Evolutionary conservation across 2,329 filamentous ascomycete species (phyloP), one percentile per base, ranked within the genome.

Genomic region (Ramichloridium luteum): DNA sequence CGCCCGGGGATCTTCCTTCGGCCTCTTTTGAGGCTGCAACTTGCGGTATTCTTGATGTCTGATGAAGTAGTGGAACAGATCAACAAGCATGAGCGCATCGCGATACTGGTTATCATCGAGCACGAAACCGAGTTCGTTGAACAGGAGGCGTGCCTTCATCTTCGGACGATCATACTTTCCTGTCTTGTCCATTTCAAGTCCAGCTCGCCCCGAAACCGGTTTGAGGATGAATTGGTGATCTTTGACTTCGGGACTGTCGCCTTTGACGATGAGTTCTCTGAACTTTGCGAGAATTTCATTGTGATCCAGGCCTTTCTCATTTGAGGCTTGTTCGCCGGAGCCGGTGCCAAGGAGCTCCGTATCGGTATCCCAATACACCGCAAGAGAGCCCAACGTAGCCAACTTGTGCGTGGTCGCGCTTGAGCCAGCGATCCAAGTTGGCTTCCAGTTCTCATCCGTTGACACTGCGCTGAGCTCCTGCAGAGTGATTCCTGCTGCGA

Each of bases 331-430:
- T 3, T 73, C 72, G 43, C 90, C 83, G 44, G 80, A 77, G 5
- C 85, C 85, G 4, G 80, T 77, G 9, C 85, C 84, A 26, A 96
- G 67, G 3, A 98, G 68, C 15, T 78, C 68, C 1, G 85, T 74
- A 55, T 99, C 88, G 1, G 90, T 98, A 55, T 98, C 92, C 90
- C 92, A 99, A 58, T 99, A 99, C 6, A 96, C 72, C 3, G 90
- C 85, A 30, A 99, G 62, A 4, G 86, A 84, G 17, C 83, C 84
- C 11, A 99, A 68, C 3, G 80, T 92, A 4, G 86, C 90, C 27
- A 98, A 68, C 60, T 99, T 99, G 63, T 98, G 83, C 13, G 86
- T 94, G 9, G 79, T 80, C 16, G 70, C 68, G 28, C 75, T 75
- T 2, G 81, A 80, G 44, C 88, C 81, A 55, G 94, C 84, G 47